Conservation (phyloP, 306 rosid genomes). For the Mucuna pruriens region DNA sequence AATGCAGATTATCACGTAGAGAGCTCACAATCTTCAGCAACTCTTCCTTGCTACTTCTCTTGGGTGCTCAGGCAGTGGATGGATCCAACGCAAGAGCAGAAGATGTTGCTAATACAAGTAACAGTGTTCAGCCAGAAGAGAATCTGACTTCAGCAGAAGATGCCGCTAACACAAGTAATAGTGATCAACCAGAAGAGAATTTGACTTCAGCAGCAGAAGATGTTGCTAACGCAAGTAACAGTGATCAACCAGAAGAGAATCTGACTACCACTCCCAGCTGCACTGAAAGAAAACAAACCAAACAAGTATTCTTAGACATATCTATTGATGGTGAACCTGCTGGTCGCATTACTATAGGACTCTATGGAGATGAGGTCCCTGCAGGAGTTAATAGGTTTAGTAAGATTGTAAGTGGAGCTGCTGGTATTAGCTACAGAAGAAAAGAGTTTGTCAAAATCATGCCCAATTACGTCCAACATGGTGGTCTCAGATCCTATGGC, state of each 20-base stretch:
- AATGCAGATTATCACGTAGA: slow-evolving; percentile 71
- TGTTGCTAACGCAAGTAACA: slow-evolving; percentile 19
- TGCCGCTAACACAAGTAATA: slow-evolving; percentile 26
- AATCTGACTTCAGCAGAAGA: slow-evolving; percentile 40
- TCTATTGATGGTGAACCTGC: slow-evolving; percentile 72
- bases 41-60: slow-evolving; percentile 67
- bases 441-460: slow-evolving; percentile 82
- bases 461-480: slow-evolving; percentile 74
- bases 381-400: slow-evolving; percentile 69
- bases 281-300: slow-evolving; percentile 57
- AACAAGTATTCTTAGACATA: slow-evolving; percentile 69
- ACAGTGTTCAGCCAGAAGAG: slow-evolving; percentile 21
- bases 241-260: slow-evolving; percentile 35
- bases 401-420: slow-evolving; percentile 80
- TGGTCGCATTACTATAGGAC: slow-evolving; percentile 72
- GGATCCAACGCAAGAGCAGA: slow-evolving; percentile 66
- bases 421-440: slow-evolving; percentile 88
- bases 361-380: slow-evolving; percentile 65
- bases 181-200: slow-evolving; percentile 46
- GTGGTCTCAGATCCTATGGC: slow-evolving; percentile 85
- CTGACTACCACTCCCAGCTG: slow-evolving; percentile 40
- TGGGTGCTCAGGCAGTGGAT: slow-evolving; percentile 53
- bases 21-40: slow-evolving; percentile 62
- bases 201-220: slow-evolving; percentile 29
- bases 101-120: slow-evolving; percentile 30